phyloP scores from a whole-genome alignment of 2,329 filamentous ascomycete species.

The Aspergillus brunneoviolaceus region DNA sequence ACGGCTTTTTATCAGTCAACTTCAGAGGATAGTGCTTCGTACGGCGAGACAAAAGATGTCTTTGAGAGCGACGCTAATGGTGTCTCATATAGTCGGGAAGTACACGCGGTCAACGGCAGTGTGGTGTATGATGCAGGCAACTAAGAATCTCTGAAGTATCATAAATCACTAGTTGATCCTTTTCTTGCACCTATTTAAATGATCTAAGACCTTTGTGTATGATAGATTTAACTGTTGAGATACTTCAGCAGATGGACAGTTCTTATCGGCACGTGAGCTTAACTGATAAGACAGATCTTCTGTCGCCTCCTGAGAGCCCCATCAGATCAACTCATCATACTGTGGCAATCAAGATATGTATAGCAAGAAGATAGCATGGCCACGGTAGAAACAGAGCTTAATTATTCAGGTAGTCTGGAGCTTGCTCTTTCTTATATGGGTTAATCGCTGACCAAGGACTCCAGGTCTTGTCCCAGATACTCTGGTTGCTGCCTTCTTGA shows the following conservation, averaged over 20 bases:
- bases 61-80: constrained; percentile 27
- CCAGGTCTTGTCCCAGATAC: constrained; percentile 25
- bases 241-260: neutral
- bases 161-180: neutral
- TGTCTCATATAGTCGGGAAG: constrained; percentile 21
- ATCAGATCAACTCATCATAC: neutral
- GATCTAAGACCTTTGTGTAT: no score
- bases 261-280: constrained; percentile 21
- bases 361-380: constrained; percentile 17
- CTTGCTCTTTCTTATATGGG: neutral
- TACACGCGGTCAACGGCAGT: constrained; percentile 28
- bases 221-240: no score
- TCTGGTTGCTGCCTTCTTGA: constrained; percentile 25
- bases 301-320: neutral
- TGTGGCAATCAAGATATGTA: constrained; percentile 3
- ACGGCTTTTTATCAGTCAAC: constrained; percentile 27
- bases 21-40: constrained; percentile 22
- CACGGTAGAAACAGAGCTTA: constrained; percentile 13
- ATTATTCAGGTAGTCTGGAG: constrained; percentile 14
- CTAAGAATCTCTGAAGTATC: neutral
- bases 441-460: neutral
- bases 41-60: constrained; percentile 28
- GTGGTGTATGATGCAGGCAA: constrained; percentile 21
- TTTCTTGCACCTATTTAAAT: neutral
- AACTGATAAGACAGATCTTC: constrained; percentile 12